Evolutionary conservation across 2,329 filamentous ascomycete genomes (phyloP), one percentile per base, ranked within the genome.

Genomic region (Fusarium mangiferae): DNA sequence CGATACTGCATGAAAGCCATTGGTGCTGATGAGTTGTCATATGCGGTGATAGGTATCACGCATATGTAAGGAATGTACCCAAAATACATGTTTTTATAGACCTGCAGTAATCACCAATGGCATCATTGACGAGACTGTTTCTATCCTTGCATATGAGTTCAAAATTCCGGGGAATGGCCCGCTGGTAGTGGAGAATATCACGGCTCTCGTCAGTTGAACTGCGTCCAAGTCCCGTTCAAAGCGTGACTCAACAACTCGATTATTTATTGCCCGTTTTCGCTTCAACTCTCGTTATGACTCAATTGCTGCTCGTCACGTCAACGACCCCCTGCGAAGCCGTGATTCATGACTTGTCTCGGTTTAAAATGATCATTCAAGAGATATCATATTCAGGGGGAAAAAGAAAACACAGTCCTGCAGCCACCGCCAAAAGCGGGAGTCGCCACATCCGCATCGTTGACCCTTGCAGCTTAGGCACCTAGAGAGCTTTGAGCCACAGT

Each of bases 141-240:
- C 24, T 38, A 69, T 45, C 70, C 70, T 63, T 71, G 72, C 69
- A 66, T 52, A 39, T 51, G 52, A 54, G 13, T 44, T 33, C 41
- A 46, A 66, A 64, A 71, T 75, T 75, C 75, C 59, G 75, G 75
- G 70, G 65, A 75, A 75, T 75, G 75, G 65, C 66, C 72, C 71
- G 72, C 64, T 49, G 63, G 30, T 36, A 68, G 71, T 76, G 72
- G 73, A 72, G 70, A 51, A 55, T 30, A 35, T 46, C 44, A 38
- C 70, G 64, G 71, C 70, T 72, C 46, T 72, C 38, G 24, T 69
- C 28, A 35, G 20, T n/a, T 69, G 26, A 56, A 36, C 35, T 39
- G 38, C 38, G 26, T 39, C 28, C 48, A 42, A 64, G 36, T 61
- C 42, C 55, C 64, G 17, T 33, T 35, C 26, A 58, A 42, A 51